These are phyloP conservation scores for Talaromyces islandicus DNA, from an alignment of 2,329 filamentous ascomycete genomes.

Conservation along the genomic window DNA sequence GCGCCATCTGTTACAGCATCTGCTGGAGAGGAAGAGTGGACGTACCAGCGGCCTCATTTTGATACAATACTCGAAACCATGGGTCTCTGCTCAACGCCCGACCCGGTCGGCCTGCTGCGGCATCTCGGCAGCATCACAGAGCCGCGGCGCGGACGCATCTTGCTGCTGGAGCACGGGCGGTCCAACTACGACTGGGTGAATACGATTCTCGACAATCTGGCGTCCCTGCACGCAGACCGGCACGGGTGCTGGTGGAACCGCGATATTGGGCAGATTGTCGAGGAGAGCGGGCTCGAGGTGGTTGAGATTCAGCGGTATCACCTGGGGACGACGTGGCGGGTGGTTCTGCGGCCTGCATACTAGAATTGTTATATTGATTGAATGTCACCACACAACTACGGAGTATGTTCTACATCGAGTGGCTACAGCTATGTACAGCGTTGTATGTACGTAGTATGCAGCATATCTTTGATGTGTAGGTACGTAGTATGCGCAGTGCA, in stretches of 20 bases:
- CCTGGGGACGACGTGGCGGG: slow-evolving; percentile 45
- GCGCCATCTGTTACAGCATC: slow-evolving; percentile 9
- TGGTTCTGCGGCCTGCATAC: slow-evolving; percentile 28
- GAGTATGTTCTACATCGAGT: no score
- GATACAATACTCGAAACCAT: slow-evolving; percentile 47
- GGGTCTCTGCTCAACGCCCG: slow-evolving; percentile 44
- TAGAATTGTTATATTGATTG: no score
- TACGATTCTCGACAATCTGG: slow-evolving; percentile 41
- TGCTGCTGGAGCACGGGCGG: slow-evolving; percentile 46
- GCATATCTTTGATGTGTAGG: no score
- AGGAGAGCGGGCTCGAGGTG: slow-evolving; percentile 42
- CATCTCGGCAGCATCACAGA: slow-evolving; percentile 36
- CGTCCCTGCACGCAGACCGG: slow-evolving; percentile 42
- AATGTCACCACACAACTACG: no score
- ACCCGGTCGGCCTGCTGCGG: slow-evolving; percentile 36
- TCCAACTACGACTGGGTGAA: slow-evolving; percentile 44
- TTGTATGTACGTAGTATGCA: neutral
- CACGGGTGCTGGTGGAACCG: slow-evolving; percentile 51
- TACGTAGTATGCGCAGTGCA: neutral
- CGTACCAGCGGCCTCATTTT: slow-evolving; percentile 22
- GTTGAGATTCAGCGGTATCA: slow-evolving; percentile 42
- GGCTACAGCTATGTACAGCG: no score
- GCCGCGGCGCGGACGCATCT: slow-evolving; percentile 34
- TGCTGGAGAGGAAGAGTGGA: neutral
- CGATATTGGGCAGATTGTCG: slow-evolving; percentile 44